Percentiles rank a stretch among this genome's conserved stretches.
phyloP scores from a whole-genome alignment of 2,329 filamentous ascomycete species.

The Clarireedia homoeocarpa region DNA sequence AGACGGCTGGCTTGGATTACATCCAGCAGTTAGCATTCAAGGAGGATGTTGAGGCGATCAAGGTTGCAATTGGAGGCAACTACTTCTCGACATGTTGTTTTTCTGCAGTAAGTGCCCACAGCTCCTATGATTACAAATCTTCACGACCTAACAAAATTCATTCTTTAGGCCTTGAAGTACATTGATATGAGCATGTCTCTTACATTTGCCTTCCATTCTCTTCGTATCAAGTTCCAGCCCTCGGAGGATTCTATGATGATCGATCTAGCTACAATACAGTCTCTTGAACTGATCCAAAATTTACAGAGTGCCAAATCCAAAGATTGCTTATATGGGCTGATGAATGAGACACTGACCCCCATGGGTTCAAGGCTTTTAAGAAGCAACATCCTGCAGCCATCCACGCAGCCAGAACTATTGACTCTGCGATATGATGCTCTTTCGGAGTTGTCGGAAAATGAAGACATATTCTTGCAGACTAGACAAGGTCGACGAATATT shows the following conservation, averaged over 20 bases:
- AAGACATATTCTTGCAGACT: constrained; percentile 75
- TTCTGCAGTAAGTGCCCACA: constrained; percentile 57
- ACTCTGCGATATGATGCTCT: constrained; percentile 71
- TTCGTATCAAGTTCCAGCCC: constrained; percentile 79
- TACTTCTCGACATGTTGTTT: constrained; percentile 82
- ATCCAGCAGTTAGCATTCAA: constrained; percentile 72
- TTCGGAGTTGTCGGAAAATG: constrained; percentile 70
- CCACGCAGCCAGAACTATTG: constrained; percentile 62
- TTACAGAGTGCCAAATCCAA: constrained; percentile 68
- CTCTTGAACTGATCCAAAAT: constrained; percentile 87
- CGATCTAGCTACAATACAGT: constrained; percentile 77
- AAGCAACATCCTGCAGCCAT: constrained; percentile 82
- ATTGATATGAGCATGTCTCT: constrained; percentile 62
- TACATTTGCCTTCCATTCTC: constrained; percentile 67
- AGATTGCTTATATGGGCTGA: constrained; percentile 72
- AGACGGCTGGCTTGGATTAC: constrained; percentile 66
- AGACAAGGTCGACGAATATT: constrained; percentile 48
- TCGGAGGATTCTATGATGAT: constrained; percentile 95
- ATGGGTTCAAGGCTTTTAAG: constrained; percentile 83
- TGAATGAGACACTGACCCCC: constrained; percentile 78
- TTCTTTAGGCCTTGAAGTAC: constrained; percentile 65
- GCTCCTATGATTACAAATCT: neutral
- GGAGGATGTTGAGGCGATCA: constrained; percentile 74
- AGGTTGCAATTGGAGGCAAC: constrained; percentile 71
- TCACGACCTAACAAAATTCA: constrained; percentile 4